These are phyloP conservation scores for Pyricularia pennisetigena DNA, from an alignment of 2,329 filamentous ascomycete genomes.

Conservation along the genomic window DNA sequence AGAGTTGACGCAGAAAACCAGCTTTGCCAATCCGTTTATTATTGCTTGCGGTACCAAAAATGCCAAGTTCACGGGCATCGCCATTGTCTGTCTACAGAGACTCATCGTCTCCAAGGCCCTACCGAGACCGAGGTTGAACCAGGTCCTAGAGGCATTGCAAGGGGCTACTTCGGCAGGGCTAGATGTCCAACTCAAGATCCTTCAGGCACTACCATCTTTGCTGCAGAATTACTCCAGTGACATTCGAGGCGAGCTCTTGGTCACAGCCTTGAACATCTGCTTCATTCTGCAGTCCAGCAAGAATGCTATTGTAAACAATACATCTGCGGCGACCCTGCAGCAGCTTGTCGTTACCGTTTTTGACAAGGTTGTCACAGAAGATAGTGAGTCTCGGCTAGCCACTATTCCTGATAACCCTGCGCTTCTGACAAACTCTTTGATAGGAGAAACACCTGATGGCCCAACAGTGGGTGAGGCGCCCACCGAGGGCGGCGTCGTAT, in stretches of 20 bases:
- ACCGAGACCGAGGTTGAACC: conserved; percentile 67
- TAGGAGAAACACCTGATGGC: conserved; percentile 37
- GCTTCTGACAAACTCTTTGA: neutral
- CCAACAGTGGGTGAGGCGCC: conserved; percentile 58
- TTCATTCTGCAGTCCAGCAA: conserved; percentile 86
- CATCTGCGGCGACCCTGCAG: conserved; percentile 90
- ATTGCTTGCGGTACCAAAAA: conserved; percentile 87
- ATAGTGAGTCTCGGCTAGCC: conserved; percentile 45
- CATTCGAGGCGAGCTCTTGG: conserved; percentile 70
- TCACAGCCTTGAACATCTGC: conserved; percentile 79
- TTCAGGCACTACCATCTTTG: conserved; percentile 82
- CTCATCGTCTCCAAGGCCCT: conserved; percentile 76
- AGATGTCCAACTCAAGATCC: conserved; percentile 90
- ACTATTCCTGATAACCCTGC: neutral
- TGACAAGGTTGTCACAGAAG: conserved; percentile 78
- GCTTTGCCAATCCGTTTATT: conserved; percentile 89
- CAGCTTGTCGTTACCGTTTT: conserved; percentile 89
- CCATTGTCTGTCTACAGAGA: conserved; percentile 79
- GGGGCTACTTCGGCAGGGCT: conserved; percentile 72
- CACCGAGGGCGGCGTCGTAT: conserved; percentile 51
- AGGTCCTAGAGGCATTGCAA: conserved; percentile 79
- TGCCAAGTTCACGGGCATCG: conserved; percentile 79
- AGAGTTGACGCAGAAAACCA: conserved; percentile 75
- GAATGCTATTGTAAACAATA: conserved; percentile 88
- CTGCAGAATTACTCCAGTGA: conserved; percentile 83